Evolutionary conservation across 1,284 basidiomycete species (phyloP), one percentile per base, ranked within the genome.

Genomic region (Malassezia nana): DNA sequence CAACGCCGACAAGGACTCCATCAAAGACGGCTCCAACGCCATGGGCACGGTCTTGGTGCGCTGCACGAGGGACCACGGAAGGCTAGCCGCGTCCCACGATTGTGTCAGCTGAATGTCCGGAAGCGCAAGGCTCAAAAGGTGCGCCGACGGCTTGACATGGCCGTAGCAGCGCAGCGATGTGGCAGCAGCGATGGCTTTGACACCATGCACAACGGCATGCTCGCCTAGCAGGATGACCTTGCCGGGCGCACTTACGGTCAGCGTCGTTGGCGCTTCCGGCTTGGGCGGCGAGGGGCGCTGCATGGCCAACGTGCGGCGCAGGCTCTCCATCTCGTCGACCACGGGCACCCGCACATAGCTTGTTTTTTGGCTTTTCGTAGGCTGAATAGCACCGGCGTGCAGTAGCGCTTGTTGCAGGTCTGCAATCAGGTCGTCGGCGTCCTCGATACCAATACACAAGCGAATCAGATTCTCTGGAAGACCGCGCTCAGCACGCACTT

Each of bases 151-250:
- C 8, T 84, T 82, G 35, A 85, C 80, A 49, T 89, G 81, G 8
- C 85, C 87, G 76, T 90, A 99, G 76, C 92, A 98, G 46, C 94
- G 85, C 55, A 98, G 82, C 74, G 92, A 89, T 28, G 98, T 86
- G 9, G 89, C 85, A 22, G 89, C 91, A 9, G 92, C 94, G 46
- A 99, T 82, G 5, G 94, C 94, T 55, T 90, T 94, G 50, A 91
- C 86, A 51, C 94, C 94, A 74, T 98, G 87, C 20, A 99, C 94
- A 49, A 99, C 94, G 15, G 94, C 94, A 76, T 99, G 94, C 77
- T 99, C 94, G 49, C 94, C 94, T 65, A 98, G 98, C 54, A 99
- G 76, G 64, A 99, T 98, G 59, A 98, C 87, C 75, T 99, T 99
- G 40, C 94, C 94, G 6, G 94, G 94, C 6, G 94, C 68, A 32